Evolutionary conservation across 768 basidiomycete genomes (phyloP), one percentile per base, ranked within the genome.

Genomic region (Auriscalpium microsporum): DNA sequence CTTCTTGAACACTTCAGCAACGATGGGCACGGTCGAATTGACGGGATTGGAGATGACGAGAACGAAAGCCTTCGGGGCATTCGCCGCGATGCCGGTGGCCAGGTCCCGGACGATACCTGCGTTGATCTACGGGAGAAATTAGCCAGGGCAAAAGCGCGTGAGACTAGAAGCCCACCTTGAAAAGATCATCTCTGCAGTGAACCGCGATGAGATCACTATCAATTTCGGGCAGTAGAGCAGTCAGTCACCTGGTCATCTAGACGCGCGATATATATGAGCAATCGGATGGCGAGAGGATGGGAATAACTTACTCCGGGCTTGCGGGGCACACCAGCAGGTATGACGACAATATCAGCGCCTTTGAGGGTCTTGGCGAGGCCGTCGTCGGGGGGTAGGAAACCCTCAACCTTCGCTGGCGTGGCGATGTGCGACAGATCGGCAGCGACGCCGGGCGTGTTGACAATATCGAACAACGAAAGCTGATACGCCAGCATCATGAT

Each of bases 41-140:
- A 99, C 95, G 35, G 96, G 96, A 78, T 99, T 99, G 64, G 96
- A 95, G 71, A 99, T 98, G 62, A 99, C 94, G 49, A 94, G 82
- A 46, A 98, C 82, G 64, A 88, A 87, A 19, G 96, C 96, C 67
- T 93, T 94, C 57, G 95, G 95, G 45, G 83, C 82, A 49, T 73
- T 68, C 14, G 79, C 83, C 14, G 95, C 94, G 64, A 94, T 90
- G 35, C 90, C 94, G 37, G 82, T 86, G 14, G 94, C 95, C 56
- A 99, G 83, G 65, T 92, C 91, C 63, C 86, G 86, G 56, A 97
- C 89, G 69, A 99, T 99, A 48, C 93, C 93, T 55, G 92, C 96
- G 73, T 99, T 99, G 78, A 94, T 96, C 91, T 96, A 65, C 14
- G 19, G 21, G 54, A 60, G 54, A 54, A 53, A 46, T 19, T 13